Base-by-base conservation (phyloP, 306 rosid species). In the Hippophae gyantsensis region DNA sequence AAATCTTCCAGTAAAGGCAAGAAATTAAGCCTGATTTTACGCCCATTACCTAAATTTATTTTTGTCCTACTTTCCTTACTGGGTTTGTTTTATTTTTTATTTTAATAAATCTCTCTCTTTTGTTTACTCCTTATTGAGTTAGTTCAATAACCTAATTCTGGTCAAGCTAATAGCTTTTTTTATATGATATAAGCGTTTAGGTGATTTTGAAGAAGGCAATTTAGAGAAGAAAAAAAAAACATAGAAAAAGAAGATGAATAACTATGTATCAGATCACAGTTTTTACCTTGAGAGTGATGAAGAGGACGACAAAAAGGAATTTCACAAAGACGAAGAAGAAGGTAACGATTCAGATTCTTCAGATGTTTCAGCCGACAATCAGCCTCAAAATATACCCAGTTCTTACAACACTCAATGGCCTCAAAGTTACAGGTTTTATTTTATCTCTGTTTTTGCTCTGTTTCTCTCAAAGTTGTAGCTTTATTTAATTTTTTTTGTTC, bases 341-440 rank as follows among this genome's bases (percentile, higher is more conserved):
- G 38, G 90, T 42, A 78, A 86, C 10, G 85, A 79, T 42, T 88
- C 97, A 10, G 99, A 93, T 75, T 84, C 81, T 71, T 93, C 99
- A 0, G 74, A 71, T 53, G 84, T 60, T 48, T 84, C 84, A 7
- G 64, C 66, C 23, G 94, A 84, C 43, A 67, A 75, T 52, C 85
- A 64, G 47, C 82, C 80, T 25, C 89, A 82, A 66, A 66, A 69
- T 61, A 81, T 62, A 57, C 88, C 83, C 46, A 73, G 90, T 63
- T 88, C 99, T 56, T 79, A 75, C 71, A 83, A 73, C 62, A 77
- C 83, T 52, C 62, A 89, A 38, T 93, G 99, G 99, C 99, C 99
- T 61, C 95, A 88, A 69, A 88, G 97, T 86, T 93, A 87, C 89
- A 87, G 96, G 98, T 90, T 32, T 18, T 32, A 32, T 32, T 32